Percentiles rank a stretch among this genome's conserved stretches.
Evolutionary conservation across 2,329 filamentous ascomycete species (phyloP).

Genomic region (Sodiomyces alkalinus): DNA sequence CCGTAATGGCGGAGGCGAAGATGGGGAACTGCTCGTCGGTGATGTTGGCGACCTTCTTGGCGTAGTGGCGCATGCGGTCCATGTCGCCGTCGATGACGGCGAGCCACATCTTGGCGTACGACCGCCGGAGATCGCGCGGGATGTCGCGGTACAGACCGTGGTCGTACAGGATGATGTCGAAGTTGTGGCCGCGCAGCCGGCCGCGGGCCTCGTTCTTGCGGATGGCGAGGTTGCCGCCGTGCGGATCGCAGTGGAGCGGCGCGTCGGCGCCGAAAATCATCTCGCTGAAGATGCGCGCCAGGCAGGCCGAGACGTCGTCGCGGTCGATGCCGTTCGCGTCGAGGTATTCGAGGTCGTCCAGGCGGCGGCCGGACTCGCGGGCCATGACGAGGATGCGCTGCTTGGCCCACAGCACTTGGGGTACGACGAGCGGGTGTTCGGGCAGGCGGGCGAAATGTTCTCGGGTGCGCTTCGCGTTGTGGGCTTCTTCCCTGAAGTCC

Average conservation of each 20-base stretch:
- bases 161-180: constrained; percentile 92
- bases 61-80: constrained; percentile 71
- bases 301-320: constrained; percentile 83
- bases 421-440: constrained; percentile 71
- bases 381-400: constrained; percentile 92
- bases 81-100: constrained; percentile 88
- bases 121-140: constrained; percentile 58
- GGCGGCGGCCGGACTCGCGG: constrained; percentile 69
- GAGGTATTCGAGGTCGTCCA: constrained; percentile 78
- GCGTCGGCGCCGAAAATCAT: constrained; percentile 94
- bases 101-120: constrained; percentile 95
- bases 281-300: constrained; percentile 92
- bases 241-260: constrained; percentile 89
- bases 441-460: constrained; percentile 66
- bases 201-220: constrained; percentile 49
- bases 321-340: constrained; percentile 79
- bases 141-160: constrained; percentile 95
- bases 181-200: constrained; percentile 50
- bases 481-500: constrained; percentile 73
- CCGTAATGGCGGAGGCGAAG: constrained; percentile 92
- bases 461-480: constrained; percentile 67
- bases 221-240: constrained; percentile 91
- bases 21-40: constrained; percentile 83
- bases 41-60: constrained; percentile 77
- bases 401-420: constrained; percentile 78